Evolutionary conservation across 1,284 basidiomycete genomes (phyloP).

Genomic region (Chondrostereum purpureum): DNA sequence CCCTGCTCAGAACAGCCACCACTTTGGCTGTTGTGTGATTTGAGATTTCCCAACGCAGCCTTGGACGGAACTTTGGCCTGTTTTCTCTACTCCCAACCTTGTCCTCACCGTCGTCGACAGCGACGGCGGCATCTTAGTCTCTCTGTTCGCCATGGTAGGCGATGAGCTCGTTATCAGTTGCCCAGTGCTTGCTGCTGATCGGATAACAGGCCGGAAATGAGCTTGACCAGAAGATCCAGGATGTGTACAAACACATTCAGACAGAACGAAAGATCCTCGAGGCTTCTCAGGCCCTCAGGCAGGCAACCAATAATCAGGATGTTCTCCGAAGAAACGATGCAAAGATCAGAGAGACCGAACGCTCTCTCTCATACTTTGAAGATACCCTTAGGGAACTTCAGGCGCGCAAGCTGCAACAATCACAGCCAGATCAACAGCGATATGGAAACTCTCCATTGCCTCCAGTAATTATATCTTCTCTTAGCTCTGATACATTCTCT

Average conservation of each 20-base stretch:
- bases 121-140: slow-evolving; percentile 3
- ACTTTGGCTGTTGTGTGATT: not conserved
- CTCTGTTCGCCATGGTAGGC: slow-evolving; percentile 22
- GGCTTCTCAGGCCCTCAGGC: slow-evolving; percentile 73
- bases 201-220: slow-evolving; percentile 38
- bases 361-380: slow-evolving; percentile 84
- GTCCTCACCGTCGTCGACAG: not conserved
- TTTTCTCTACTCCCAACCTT: not conserved
- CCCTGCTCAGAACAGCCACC: not conserved
- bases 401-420: slow-evolving; percentile 61
- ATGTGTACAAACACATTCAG: slow-evolving; percentile 85
- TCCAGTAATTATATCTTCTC: slow-evolving; percentile 23
- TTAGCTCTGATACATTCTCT: slow-evolving; percentile 13
- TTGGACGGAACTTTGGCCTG: not conserved
- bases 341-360: slow-evolving; percentile 85
- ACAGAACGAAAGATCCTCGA: slow-evolving; percentile 91
- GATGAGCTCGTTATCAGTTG: slow-evolving; percentile 15
- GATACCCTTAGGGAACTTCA: slow-evolving; percentile 81
- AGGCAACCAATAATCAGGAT: slow-evolving; percentile 83
- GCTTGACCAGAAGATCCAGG: slow-evolving; percentile 87
- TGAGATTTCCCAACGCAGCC: not conserved
- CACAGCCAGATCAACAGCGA: slow-evolving; percentile 51
- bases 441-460: slow-evolving; percentile 34
- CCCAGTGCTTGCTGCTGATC: not conserved
- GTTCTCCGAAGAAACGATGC: slow-evolving; percentile 77